Evolutionary conservation across 441 rosid species (phyloP), one percentile per base, ranked within the genome.

Genomic region (Mallotus repandus): DNA sequence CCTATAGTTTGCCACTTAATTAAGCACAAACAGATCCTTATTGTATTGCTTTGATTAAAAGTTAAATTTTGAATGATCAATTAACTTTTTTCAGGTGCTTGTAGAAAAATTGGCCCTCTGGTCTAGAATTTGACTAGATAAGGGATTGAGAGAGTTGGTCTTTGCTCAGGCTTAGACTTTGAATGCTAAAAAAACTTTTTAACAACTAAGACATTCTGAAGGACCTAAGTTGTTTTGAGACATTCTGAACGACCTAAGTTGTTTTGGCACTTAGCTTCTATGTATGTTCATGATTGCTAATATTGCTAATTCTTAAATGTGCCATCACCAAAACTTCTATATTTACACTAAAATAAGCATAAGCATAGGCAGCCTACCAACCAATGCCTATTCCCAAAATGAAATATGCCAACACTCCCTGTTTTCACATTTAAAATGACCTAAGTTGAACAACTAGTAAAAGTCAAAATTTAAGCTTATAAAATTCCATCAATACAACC

Each of bases 181-280:
- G 7, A 6, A 4, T 46, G 57, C 59, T 60, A n/a, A 62, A 3
- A 52, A 60, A 49, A 21, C 59, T 52, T 63, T 65, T 60, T 19
- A 41, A 10, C 8, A 48, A 80, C 75, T 73, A 73, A n/a, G n/a
- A n/a, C n/a, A n/a, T n/a, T n/a, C n/a, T n/a, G n/a, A n/a, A n/a
- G n/a, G n/a, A n/a, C n/a, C n/a, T n/a, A n/a, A n/a, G n/a, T n/a
- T n/a, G n/a, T n/a, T n/a, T n/a, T n/a, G n/a, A 52, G 77, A 65
- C 46, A 73, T 49, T 55, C 69, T 43, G 74, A 60, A 21, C 64
- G 62, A 60, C 49, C 72, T 56, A 15, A 46, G 57, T 58, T 57
- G 7, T 68, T 38, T 38, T 71, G 35, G 66, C 69, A 69, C 35
- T 72, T 69, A 64, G 68, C 61, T 50, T 72, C 15, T 64, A 15